These are phyloP conservation scores for Mucor lusitanicus DNA, from an alignment of 371 early-diverging fungal species.

Conservation along the genomic window DNA sequence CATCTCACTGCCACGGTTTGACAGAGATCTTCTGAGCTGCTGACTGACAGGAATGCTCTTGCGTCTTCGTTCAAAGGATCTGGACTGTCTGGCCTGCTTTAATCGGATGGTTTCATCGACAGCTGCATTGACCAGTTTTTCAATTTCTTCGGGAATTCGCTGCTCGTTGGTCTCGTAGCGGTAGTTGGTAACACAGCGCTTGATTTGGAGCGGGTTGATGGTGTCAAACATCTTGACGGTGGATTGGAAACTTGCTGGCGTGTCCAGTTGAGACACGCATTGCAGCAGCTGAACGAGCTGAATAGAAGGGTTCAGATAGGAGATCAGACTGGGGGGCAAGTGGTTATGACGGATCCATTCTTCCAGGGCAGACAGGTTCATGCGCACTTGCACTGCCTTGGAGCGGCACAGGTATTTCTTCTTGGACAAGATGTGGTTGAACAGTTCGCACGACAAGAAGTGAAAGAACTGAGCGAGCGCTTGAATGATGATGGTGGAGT, in stretches of 20 bases:
- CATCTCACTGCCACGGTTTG: conserved; percentile 36
- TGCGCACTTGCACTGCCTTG: conserved; percentile 80
- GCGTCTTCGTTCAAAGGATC: conserved; percentile 36
- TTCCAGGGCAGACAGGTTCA: conserved; percentile 81
- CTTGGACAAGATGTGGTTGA: conserved; percentile 83
- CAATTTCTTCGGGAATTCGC: conserved; percentile 68
- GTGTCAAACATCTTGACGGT: conserved; percentile 63
- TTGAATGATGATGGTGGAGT: conserved; percentile 67
- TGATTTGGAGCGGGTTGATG: conserved; percentile 72
- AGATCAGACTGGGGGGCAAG: conserved; percentile 46
- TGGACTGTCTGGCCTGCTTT: conserved; percentile 52
- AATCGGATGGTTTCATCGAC: conserved; percentile 63
- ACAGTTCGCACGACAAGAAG: conserved; percentile 73
- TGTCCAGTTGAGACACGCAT: conserved; percentile 67
- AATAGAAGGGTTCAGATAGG: conserved; percentile 64
- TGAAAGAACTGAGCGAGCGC: conserved; percentile 76
- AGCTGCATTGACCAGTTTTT: conserved; percentile 48
- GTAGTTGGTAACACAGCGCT: conserved; percentile 71
- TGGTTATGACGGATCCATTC: conserved; percentile 79
- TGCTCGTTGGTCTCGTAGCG: conserved; percentile 86
- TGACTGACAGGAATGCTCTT: conserved; percentile 13
- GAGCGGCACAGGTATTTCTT: conserved; percentile 76
- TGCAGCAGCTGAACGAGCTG: conserved; percentile 84
- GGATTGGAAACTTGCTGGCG: conserved; percentile 71
- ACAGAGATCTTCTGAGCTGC: conserved; percentile 29